phyloP scores from a whole-genome alignment of 768 basidiomycete genomes.

The Piloderma croceum region DNA sequence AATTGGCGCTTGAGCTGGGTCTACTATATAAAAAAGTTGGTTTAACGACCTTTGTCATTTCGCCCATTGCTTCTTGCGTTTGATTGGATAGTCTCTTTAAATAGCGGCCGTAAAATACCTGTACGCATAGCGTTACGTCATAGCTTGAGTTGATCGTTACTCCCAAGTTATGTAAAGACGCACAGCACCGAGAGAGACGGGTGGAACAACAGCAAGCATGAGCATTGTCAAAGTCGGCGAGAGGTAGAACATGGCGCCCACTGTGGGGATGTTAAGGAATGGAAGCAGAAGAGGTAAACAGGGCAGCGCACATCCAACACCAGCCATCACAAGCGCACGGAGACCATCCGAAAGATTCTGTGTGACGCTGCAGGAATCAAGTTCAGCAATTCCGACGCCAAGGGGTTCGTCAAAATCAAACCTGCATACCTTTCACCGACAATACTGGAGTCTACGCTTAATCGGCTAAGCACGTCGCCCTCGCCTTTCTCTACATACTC shows the following conservation, averaged over 20 bases:
- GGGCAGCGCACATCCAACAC: slow-evolving; percentile 74
- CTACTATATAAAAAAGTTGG: not conserved
- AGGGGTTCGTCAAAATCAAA: too few relatives aligned
- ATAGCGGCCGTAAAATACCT: slow-evolving; percentile 96
- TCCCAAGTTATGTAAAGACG: slow-evolving; percentile 17
- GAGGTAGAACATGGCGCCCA: slow-evolving; percentile 93
- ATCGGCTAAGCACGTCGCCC: slow-evolving; percentile 87
- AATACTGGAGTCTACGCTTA: slow-evolving; percentile 88
- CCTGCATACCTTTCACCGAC: slow-evolving; percentile 83
- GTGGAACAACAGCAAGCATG: slow-evolving; percentile 91
- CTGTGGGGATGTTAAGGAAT: slow-evolving; percentile 30
- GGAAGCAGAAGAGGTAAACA: not conserved
- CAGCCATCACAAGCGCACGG: slow-evolving; percentile 85
- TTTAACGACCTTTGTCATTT: slow-evolving; percentile 71
- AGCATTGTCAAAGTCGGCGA: slow-evolving; percentile 82
- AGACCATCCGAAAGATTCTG: slow-evolving; percentile 77
- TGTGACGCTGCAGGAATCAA: slow-evolving; percentile 50
- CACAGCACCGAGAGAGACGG: slow-evolving; percentile 81
- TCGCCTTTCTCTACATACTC: slow-evolving; percentile 91
- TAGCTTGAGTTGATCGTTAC: slow-evolving; percentile 13
- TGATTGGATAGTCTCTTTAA: slow-evolving; percentile 84
- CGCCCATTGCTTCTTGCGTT: slow-evolving; percentile 93
- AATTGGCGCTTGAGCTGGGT: too few relatives aligned
- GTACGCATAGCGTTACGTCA: too few relatives aligned
- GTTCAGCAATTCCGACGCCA: not conserved